Percentiles rank a stretch among this genome's conserved stretches.
phyloP scores from a whole-genome alignment of 352 stramenopile species.

The Phytophthora hibernalis region DNA sequence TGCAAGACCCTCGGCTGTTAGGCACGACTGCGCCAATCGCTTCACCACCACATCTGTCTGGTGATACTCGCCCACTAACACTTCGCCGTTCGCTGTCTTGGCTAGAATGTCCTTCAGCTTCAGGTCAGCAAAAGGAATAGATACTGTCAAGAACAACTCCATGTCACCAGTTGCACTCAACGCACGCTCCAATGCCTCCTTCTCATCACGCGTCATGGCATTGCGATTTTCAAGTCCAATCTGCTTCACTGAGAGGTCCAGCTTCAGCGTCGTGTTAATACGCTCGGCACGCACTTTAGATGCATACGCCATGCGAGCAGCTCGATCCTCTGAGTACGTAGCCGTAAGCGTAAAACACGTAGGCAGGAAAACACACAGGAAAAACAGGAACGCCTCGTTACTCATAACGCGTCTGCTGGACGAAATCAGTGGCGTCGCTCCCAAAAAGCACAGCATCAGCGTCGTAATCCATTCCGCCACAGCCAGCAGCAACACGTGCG shows the following conservation, averaged over 20 bases:
- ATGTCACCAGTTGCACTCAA: slow-evolving; percentile 57
- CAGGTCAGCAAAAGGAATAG: slow-evolving; percentile 80
- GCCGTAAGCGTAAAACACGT: slow-evolving; percentile 71
- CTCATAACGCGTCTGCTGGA: slow-evolving; percentile 54
- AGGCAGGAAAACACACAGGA: slow-evolving; percentile 69
- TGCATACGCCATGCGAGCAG: slow-evolving; percentile 70
- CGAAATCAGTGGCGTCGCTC: slow-evolving; percentile 53
- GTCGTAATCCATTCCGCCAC: slow-evolving; percentile 66
- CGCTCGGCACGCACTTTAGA: slow-evolving; percentile 78
- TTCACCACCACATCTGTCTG: slow-evolving; percentile 83
- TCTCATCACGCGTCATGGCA: slow-evolving; percentile 58
- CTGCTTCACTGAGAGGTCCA: slow-evolving; percentile 79
- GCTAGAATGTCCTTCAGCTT: slow-evolving; percentile 78
- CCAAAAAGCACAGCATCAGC: slow-evolving; percentile 54
- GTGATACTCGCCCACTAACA: slow-evolving; percentile 79
- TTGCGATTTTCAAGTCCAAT: slow-evolving; percentile 73
- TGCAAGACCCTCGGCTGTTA: slow-evolving; percentile 64
- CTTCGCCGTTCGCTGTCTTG: slow-evolving; percentile 69
- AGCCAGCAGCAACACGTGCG: slow-evolving; percentile 67
- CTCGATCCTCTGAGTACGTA: slow-evolving; percentile 81
- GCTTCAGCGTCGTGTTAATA: slow-evolving; percentile 84
- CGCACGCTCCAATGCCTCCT: slow-evolving; percentile 62
- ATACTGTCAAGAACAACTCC: slow-evolving; percentile 67
- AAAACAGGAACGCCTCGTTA: slow-evolving; percentile 66
- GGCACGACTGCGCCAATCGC: slow-evolving; percentile 62